Evolutionary conservation across 495 filamentous ascomycete genomes (phyloP), one percentile per base, ranked within the genome.

Genomic region (Hypoxylon fragiforme): DNA sequence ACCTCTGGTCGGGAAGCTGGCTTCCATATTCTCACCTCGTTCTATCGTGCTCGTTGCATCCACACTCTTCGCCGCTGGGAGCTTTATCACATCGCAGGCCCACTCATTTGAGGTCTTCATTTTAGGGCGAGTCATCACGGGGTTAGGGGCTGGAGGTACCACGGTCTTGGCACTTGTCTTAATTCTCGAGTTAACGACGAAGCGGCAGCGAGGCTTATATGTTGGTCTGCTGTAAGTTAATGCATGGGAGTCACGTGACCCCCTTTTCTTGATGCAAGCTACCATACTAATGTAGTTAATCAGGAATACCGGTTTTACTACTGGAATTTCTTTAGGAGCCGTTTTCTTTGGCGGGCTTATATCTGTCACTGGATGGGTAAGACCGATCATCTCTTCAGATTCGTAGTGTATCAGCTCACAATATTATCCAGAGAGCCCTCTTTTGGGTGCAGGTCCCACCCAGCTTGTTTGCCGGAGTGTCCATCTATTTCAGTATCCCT

Each of bases 271-370:
- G 14, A 30, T 35, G 11, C 15, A 7, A 6, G 5, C n/a, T 14
- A 19, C 31, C 18, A 9, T 40, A n/a, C 41, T 44, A 44, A 57
- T 16, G 3, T 16, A 7, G 3, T 28, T 31, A 6, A 18, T 7
- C 16, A 78, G 7, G 21, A 68, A 68, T 44, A 52, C 65, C 16
- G 83, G 83, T 0, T 86, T 85, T 50, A 91, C 88, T 0, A 76
- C 82, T 12, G 88, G 89, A 8, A 71, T 92, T 11, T 80, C 86
- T 0, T 72, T 83, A 0, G 88, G 89, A 6, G 89, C 88, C 2
- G 80, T 89, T 9, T 69, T 89, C 22, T 84, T 85, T 13, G 89
- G 88, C 1, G 77, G 82, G 1, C 54, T 90, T 36, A 71, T 84
- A 6, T 78, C 79, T 1, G 73, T 69, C 0, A 73, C 81, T 19